A percentile compares a stretch with the other conserved stretches of the same genome.
Conservation (phyloP, 805 yeast species). For the Diddensiella caesifluorescens region DNA sequence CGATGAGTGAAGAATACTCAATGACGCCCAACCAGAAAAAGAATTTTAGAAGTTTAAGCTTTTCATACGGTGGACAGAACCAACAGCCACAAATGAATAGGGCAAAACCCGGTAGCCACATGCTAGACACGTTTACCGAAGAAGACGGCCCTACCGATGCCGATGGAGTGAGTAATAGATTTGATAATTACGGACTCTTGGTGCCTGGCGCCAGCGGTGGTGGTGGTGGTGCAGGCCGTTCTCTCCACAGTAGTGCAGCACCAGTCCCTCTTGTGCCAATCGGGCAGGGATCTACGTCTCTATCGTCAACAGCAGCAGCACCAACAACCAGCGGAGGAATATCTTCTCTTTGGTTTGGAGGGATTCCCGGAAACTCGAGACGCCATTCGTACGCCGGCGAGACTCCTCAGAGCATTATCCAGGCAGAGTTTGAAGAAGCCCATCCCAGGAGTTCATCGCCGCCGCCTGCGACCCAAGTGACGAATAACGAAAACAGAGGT, state of each 20-base stretch:
- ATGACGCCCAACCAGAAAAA: slow-evolving; percentile 13
- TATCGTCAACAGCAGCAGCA: slow-evolving; percentile 3
- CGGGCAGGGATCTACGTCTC: slow-evolving; percentile 7
- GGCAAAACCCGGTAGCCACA: slow-evolving; percentile 15
- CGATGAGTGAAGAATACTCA: slow-evolving; percentile 7
- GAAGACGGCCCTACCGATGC: slow-evolving; percentile 11
- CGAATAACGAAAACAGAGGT: too few species aligned
- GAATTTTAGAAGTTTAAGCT: slow-evolving; percentile 13
- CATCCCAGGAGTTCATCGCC: too few species aligned
- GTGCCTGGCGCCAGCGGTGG: too few species aligned
- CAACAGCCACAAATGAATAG: slow-evolving; percentile 12
- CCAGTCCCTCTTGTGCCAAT: slow-evolving; percentile 1
- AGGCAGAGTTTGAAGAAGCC: too few species aligned
- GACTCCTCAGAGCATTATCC: slow-evolving; percentile 1
- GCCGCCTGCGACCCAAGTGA: too few species aligned
- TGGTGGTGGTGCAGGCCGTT: slow-evolving; percentile 1
- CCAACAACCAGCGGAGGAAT: background rate
- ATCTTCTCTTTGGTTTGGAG: slow-evolving; percentile 14
- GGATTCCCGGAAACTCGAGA: slow-evolving; percentile 22
- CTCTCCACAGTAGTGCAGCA: slow-evolving; percentile 1
- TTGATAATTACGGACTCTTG: too few species aligned
- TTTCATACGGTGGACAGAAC: slow-evolving; percentile 11
- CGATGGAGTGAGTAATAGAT: background rate
- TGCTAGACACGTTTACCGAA: slow-evolving; percentile 19
- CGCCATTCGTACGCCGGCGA: slow-evolving; percentile 25